Evolutionary conservation across 164 flowering plant genomes (phyloP).

Genomic region (Vitis rotundifolia): DNA sequence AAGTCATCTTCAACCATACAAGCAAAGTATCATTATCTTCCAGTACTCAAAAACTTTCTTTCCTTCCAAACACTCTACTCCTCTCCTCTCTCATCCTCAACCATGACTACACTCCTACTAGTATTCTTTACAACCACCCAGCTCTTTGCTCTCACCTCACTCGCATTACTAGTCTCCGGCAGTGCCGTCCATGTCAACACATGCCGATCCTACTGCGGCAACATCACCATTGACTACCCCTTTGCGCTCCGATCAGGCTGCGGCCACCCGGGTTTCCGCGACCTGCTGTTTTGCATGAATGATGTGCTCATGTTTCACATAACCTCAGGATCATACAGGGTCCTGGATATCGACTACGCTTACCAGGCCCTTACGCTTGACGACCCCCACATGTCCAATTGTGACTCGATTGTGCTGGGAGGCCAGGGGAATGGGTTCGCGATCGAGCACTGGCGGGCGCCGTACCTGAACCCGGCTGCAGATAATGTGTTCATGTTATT

Average conservation of each 20-base stretch:
- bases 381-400: constrained; percentile 82
- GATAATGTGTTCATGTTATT: constrained; percentile 85
- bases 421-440: constrained; percentile 75
- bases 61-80: background rate
- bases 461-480: constrained; percentile 60
- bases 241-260: constrained; percentile 70
- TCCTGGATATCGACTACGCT: constrained; percentile 78
- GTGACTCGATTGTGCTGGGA: constrained; percentile 59
- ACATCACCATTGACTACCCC: constrained; percentile 82
- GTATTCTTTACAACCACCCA: constrained; percentile 8
- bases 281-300: constrained; percentile 81
- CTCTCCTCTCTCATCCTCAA: background rate
- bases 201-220: constrained; percentile 86
- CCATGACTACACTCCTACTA: constrained; percentile 11
- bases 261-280: constrained; percentile 76
- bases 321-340: constrained; percentile 88
- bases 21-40: constrained; percentile 47
- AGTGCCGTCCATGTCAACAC: constrained; percentile 7
- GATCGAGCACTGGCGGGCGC: constrained; percentile 64
- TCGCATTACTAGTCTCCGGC: constrained; percentile 12
- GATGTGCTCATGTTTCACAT: constrained; percentile 88
- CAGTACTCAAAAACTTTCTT: background rate
- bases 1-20: constrained; percentile 26
- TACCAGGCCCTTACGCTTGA: constrained; percentile 68
- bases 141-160: constrained; percentile 4